Evolutionary conservation across 2,329 filamentous ascomycete species (phyloP), one percentile per base, ranked within the genome.

Genomic region (Exophiala sp.): DNA sequence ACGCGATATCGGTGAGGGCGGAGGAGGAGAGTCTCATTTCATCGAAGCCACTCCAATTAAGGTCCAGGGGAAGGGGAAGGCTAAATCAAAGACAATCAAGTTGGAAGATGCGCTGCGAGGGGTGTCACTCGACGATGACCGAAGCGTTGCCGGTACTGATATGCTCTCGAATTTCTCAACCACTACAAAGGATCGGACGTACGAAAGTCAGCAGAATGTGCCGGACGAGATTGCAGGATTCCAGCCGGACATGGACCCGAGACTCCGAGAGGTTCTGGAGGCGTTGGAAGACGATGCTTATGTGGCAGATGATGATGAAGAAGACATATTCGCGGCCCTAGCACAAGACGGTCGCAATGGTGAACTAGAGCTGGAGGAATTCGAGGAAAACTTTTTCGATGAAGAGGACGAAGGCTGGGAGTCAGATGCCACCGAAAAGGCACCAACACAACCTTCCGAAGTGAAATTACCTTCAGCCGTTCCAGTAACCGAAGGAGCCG

Each of bases 211-310:
- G 70, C 93, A 98, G 68, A 81, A 95, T 62, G 73, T 97, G 1
- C 93, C 93, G 1, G 93, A 98, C 70, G 83, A 82, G 6, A 86
- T 98, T 62, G 85, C 86, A 2, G 93, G 93, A 0, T 95, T 98
- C 67, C 86, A 98, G 68, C 93, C 94, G 5, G 90, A 97, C 64
- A 97, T 98, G 93, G 94, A 98, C 63, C 90, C 90, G 1, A 78
- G 91, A 32, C 67, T 98, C 59, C 80, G 93, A 39, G 93, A 98
- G 67, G 89, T 90, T 3, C 71, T 98, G 19, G 90, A 96, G 69
- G 93, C 93, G 9, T 72, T 98, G 23, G 93, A 98, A 42, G 93
- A 98, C 63, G 93, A 98, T 19, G 91, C 86, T 2, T 98, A 88
- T 64, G 90, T 98, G 1, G 91, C 86, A 42, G 78, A 86, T 5